Percentiles rank a stretch among this genome's conserved stretches.
These are phyloP conservation scores for Geum urbanum DNA, from an alignment of 306 rosid species.

Conservation along the genomic window DNA sequence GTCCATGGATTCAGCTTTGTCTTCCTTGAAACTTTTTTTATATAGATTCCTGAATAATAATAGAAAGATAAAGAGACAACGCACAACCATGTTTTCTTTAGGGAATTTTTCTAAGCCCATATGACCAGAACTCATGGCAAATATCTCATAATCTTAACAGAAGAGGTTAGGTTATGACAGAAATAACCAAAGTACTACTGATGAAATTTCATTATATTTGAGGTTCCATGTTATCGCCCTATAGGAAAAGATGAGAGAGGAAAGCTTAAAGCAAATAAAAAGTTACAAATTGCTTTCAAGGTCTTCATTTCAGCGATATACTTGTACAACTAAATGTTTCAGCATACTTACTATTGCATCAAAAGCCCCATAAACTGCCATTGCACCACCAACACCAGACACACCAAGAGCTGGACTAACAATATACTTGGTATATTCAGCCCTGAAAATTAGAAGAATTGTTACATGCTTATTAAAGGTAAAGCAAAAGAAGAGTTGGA, in stretches of 20 bases:
- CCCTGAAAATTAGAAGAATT: conserved; percentile 45
- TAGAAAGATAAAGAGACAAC: too few species aligned
- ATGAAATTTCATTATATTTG: neutral
- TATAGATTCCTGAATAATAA: too few species aligned
- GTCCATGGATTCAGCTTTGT: neutral
- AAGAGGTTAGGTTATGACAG: neutral
- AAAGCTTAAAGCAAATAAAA: neutral
- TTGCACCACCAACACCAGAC: conserved; percentile 90
- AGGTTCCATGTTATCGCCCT: neutral
- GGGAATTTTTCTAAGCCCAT: too few species aligned
- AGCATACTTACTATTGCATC: conserved; percentile 83
- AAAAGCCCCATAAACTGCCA: conserved; percentile 93
- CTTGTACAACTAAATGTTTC: neutral
- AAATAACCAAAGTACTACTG: neutral
- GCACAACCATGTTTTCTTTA: too few species aligned
- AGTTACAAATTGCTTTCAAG: neutral
- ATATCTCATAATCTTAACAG: neutral
- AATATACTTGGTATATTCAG: conserved; percentile 69
- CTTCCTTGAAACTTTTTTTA: neutral
- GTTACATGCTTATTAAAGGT: conserved; percentile 15
- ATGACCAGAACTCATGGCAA: neutral
- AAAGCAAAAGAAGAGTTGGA: too few species aligned
- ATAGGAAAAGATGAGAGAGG: neutral
- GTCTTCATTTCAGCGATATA: neutral
- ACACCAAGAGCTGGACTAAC: conserved; percentile 80